These are phyloP conservation scores for Neurospora sublineolata DNA, from an alignment of 495 filamentous ascomycete genomes.

Conservation along the genomic window DNA sequence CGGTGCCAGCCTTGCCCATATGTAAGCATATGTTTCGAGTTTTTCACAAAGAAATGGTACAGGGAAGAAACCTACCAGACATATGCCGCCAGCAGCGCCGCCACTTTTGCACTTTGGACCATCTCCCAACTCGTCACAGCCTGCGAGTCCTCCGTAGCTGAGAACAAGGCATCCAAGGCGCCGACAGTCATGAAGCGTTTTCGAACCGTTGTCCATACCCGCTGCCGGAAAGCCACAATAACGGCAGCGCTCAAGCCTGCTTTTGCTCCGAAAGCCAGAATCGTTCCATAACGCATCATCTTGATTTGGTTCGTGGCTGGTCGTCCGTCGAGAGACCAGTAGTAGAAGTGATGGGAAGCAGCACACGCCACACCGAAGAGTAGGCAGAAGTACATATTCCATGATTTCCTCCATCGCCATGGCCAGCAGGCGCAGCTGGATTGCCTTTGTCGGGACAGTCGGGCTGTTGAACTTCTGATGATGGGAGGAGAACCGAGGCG, in stretches of 20 bases:
- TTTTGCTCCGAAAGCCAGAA: constrained; percentile 24
- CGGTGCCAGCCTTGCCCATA: constrained; percentile 13
- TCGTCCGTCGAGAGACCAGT: constrained; percentile 18
- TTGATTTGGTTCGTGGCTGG: constrained; percentile 20
- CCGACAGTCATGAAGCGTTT: constrained; percentile 21
- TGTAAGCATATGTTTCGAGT: constrained; percentile 9
- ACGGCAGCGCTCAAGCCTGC: constrained; percentile 25
- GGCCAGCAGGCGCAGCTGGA: neutral
- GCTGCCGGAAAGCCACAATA: constrained; percentile 21
- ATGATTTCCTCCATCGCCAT: constrained; percentile 14
- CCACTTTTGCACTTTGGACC: constrained; percentile 21
- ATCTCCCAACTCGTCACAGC: constrained; percentile 23
- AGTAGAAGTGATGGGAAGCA: constrained; percentile 25
- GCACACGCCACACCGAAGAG: constrained; percentile 23
- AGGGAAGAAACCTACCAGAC: constrained; percentile 15
- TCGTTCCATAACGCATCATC: constrained; percentile 30
- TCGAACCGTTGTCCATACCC: constrained; percentile 27
- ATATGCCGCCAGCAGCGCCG: constrained; percentile 21
- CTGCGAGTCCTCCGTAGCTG: constrained; percentile 21
- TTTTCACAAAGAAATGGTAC: neutral
- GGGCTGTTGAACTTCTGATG: neutral
- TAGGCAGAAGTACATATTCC: constrained; percentile 25
- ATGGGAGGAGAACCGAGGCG: neutral
- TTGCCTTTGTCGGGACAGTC: neutral
- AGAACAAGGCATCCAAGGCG: constrained; percentile 26